These are phyloP conservation scores for Trypanosoma lewisi DNA, from an alignment of 208 protist species.

Conservation along the genomic window DNA sequence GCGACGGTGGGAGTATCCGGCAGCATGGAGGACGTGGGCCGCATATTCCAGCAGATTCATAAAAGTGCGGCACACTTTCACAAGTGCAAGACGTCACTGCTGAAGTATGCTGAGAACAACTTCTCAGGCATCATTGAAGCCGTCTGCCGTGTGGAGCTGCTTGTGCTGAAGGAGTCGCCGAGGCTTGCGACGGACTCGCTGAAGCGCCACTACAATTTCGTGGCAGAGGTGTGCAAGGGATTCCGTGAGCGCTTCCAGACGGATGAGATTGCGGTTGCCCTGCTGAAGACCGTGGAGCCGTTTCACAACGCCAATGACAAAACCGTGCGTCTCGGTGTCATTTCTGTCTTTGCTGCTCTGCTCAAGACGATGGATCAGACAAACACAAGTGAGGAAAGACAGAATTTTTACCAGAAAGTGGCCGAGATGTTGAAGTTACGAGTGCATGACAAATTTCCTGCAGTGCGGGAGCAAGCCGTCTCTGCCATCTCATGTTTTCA, in stretches of 20 bases:
- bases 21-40: slow-evolving; percentile 46
- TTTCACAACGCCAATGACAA: slow-evolving; percentile 88
- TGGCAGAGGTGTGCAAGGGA: slow-evolving; percentile 58
- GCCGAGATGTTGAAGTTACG: slow-evolving; percentile 81
- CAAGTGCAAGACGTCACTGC: slow-evolving; percentile 56
- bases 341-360: slow-evolving; percentile 63
- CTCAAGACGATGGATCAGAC: slow-evolving; percentile 76
- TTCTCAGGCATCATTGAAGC: slow-evolving; percentile 21
- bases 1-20: neutral
- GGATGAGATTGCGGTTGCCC: slow-evolving; percentile 61
- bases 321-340: slow-evolving; percentile 73
- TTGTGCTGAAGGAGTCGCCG: slow-evolving; percentile 72
- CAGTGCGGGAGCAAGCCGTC: slow-evolving; percentile 68
- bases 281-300: slow-evolving; percentile 49
- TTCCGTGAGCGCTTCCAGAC: slow-evolving; percentile 53
- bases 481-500: slow-evolving; percentile 75
- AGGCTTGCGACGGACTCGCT: slow-evolving; percentile 69
- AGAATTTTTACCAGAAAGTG: slow-evolving; percentile 80
- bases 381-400: slow-evolving; percentile 74
- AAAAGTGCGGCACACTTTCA: slow-evolving; percentile 71
- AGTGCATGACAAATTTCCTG: slow-evolving; percentile 71
- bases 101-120: slow-evolving; percentile 22
- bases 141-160: slow-evolving; percentile 54
- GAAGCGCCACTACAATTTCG: slow-evolving; percentile 76
- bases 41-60: slow-evolving; percentile 80